Conservation (phyloP, 495 filamentous ascomycete genomes). For the Penicillium mononematosum region DNA sequence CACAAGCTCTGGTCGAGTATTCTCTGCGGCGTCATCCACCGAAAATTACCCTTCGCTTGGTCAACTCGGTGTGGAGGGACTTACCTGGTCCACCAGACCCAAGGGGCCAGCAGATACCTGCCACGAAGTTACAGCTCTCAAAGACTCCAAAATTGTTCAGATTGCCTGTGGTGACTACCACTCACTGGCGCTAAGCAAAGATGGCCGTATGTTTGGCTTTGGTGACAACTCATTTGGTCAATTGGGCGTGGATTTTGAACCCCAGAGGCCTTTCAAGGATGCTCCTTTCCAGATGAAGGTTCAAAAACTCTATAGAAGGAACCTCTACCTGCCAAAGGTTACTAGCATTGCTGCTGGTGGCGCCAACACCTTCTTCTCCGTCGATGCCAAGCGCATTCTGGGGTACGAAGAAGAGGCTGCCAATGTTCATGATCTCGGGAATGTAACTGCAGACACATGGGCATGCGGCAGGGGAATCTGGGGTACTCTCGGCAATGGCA, state of each 20-base stretch:
- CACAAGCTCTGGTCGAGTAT: constrained; percentile 82
- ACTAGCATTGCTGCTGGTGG: constrained; percentile 83
- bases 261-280: constrained; percentile 61
- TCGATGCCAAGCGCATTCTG: constrained; percentile 67
- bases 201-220: constrained; percentile 81
- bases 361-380: constrained; percentile 76
- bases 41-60: constrained; percentile 76
- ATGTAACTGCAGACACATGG: constrained; percentile 73
- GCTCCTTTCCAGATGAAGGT: constrained; percentile 66
- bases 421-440: constrained; percentile 45
- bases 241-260: constrained; percentile 69
- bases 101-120: constrained; percentile 73
- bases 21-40: constrained; percentile 76
- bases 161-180: constrained; percentile 88
- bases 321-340: constrained; percentile 55
- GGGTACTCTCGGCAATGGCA: constrained; percentile 79
- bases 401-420: constrained; percentile 44
- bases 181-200: constrained; percentile 69
- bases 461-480: constrained; percentile 81
- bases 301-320: constrained; percentile 66
- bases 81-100: constrained; percentile 77
- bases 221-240: constrained; percentile 90
- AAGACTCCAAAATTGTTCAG: constrained; percentile 61
- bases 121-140: constrained; percentile 68
- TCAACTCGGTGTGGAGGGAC: constrained; percentile 80